These are phyloP conservation scores for Echinochloa phyllopogon DNA, from an alignment of 176 grass and related monocot genomes.

Conservation along the genomic window DNA sequence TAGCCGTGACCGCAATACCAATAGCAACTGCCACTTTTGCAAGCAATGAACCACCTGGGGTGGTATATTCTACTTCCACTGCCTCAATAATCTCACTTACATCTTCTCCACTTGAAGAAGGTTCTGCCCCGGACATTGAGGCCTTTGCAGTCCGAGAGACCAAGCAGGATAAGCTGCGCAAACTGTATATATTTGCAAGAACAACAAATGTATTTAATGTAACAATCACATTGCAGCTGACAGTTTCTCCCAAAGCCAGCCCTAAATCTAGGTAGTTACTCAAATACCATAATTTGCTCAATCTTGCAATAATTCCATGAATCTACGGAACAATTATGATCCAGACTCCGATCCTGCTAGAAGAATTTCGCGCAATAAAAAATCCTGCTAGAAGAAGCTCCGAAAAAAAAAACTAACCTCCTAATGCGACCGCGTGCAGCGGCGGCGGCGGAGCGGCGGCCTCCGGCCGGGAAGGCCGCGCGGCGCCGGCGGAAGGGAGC, in stretches of 20 bases:
- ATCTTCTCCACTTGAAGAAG: slow-evolving; percentile 50
- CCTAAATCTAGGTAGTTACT: background rate
- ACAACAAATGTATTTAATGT: slow-evolving; percentile 23
- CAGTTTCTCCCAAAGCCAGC: background rate
- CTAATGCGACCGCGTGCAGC: slow-evolving; percentile 22
- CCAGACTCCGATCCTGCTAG: background rate
- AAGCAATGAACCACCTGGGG: slow-evolving; percentile 49
- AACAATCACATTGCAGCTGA: slow-evolving; percentile 4
- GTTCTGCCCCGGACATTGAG: slow-evolving; percentile 46
- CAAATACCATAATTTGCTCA: background rate
- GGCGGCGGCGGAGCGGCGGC: background rate
- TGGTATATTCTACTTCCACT: slow-evolving; percentile 50
- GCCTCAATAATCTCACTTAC: slow-evolving; percentile 48
- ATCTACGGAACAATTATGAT: background rate
- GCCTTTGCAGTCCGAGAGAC: slow-evolving; percentile 24
- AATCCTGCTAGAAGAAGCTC: background rate
- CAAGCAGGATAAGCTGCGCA: slow-evolving; percentile 35
- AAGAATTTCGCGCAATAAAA: background rate
- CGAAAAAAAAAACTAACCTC: slow-evolving; percentile 34
- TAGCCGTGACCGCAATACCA: slow-evolving; percentile 61
- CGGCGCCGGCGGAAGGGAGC: slow-evolving; percentile 26
- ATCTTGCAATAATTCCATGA: slow-evolving; percentile 19
- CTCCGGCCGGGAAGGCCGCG: background rate
- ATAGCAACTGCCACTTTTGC: slow-evolving; percentile 69
- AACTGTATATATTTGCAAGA: slow-evolving; percentile 35